Evolutionary conservation across 2,329 filamentous ascomycete species (phyloP), one percentile per base, ranked within the genome.

Genomic region (Camillea tinctor): DNA sequence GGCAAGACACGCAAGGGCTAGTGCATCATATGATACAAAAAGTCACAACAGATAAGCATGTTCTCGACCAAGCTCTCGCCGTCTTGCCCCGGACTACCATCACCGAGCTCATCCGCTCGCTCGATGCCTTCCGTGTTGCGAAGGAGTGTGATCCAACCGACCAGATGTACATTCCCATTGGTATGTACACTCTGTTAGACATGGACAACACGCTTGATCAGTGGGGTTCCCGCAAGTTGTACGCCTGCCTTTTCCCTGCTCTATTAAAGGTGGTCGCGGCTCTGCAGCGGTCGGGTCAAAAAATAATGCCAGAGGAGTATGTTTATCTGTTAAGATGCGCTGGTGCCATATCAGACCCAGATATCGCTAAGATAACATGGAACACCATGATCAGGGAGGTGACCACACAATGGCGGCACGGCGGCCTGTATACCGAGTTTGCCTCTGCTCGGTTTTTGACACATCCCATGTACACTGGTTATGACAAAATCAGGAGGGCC

Each of bases 91-190:
- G 79, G 1, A 76, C 81, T 1, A 81, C 81, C 0, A 87, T 92
- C 68, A 84, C 86, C 1, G 86, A 89, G 63, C 81, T 90, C 9
- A 72, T 93, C 26, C 80, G 81, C 36, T 78, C 81, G 4, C 73
- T 93, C 8, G 86, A 90, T 59, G 88, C 89, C 0, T 68, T 83
- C 4, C 68, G 73, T 21, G 73, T 86, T 19, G 77, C 82, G 56
- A 70, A 74, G 20, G 73, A 81, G 13, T 70, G 85, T 20, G 87
- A 88, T 69, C 71, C 79, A 3, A 74, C 75, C 11, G 69, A 80
- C 40, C 75, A 78, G 17, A 61, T 80, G 19, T 63, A 69, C 17
- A 72, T 84, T 55, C 65, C 73, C 3, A 59, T 66, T 15, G 80
- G 72, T 65, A 81, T 76, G 68, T 75, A 72, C 6, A 71, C 77